Conservation (phyloP, 129 eudicot genomes). For the Helichrysum umbraculigerum region DNA sequence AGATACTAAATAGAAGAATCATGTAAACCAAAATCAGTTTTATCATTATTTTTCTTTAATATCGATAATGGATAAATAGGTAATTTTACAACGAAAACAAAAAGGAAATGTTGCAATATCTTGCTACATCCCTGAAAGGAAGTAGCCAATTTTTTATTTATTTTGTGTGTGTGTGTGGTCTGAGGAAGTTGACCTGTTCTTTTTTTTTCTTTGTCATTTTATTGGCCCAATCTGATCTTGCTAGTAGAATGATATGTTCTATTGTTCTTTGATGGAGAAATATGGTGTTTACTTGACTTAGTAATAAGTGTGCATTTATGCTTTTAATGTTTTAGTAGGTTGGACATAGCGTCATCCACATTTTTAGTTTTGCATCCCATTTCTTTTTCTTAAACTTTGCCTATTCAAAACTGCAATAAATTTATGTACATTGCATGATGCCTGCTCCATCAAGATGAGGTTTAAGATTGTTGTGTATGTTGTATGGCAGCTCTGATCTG, state of each 20-base stretch:
- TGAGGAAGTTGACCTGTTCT: neutral
- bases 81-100: neutral
- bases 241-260: neutral
- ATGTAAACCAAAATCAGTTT: conserved; percentile 4
- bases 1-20: conserved; percentile 7
- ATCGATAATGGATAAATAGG: neutral
- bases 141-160: neutral
- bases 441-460: neutral
- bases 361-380: neutral
- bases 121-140: neutral
- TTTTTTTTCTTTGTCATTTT: neutral
- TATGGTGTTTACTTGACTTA: neutral
- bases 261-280: neutral
- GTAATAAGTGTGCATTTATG: neutral
- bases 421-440: neutral
- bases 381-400: neutral
- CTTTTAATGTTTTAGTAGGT: neutral
- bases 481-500: conserved; percentile 72
- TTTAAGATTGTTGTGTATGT: neutral
- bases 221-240: neutral
- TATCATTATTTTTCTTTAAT: neutral
- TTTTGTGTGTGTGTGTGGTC: no score
- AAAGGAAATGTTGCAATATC: neutral
- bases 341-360: neutral
- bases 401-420: neutral